A percentile compares a stretch with the other conserved stretches of the same genome.
phyloP scores from a whole-genome alignment of 352 stramenopile genomes.

The Phytophthora rubi region DNA sequence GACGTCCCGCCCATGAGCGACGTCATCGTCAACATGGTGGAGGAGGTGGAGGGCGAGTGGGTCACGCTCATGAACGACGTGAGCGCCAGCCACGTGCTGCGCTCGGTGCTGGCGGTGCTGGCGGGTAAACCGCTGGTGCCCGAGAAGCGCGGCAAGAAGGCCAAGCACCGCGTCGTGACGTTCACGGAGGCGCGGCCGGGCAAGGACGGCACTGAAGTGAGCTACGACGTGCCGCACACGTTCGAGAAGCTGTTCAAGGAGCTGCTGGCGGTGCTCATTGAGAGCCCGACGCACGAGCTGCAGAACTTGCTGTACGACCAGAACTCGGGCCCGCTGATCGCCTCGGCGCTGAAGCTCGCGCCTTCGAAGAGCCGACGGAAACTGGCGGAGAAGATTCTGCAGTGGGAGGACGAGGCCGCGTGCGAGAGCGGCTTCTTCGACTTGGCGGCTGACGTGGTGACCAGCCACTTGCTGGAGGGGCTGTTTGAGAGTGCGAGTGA shows the following conservation, averaged over 20 bases:
- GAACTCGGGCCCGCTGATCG: conserved; percentile 78
- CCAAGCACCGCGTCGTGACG: conserved; percentile 72
- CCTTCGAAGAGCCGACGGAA: conserved; percentile 53
- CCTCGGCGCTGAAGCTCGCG: conserved; percentile 65
- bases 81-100: conserved; percentile 84
- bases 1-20: conserved; percentile 71
- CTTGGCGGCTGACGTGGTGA: conserved; percentile 73
- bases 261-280: conserved; percentile 57
- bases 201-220: conserved; percentile 47
- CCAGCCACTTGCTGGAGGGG: conserved; percentile 79
- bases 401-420: conserved; percentile 69
- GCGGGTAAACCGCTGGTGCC: conserved; percentile 67
- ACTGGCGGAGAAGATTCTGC: conserved; percentile 68
- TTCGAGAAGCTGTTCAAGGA: conserved; percentile 72
- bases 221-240: conserved; percentile 55
- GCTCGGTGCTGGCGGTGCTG: conserved; percentile 71
- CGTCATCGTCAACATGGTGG: conserved; percentile 76
- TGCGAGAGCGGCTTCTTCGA: conserved; percentile 69
- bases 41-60: conserved; percentile 81
- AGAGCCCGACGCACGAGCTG: conserved; percentile 49
- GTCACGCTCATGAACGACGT: conserved; percentile 88
- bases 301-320: conserved; percentile 73
- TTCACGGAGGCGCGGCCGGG: conserved; percentile 52
- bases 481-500: conserved; percentile 64
- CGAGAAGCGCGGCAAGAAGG: conserved; percentile 86